Conservation (phyloP, 148 eudicot species). For the Rhododendron henanense region DNA sequence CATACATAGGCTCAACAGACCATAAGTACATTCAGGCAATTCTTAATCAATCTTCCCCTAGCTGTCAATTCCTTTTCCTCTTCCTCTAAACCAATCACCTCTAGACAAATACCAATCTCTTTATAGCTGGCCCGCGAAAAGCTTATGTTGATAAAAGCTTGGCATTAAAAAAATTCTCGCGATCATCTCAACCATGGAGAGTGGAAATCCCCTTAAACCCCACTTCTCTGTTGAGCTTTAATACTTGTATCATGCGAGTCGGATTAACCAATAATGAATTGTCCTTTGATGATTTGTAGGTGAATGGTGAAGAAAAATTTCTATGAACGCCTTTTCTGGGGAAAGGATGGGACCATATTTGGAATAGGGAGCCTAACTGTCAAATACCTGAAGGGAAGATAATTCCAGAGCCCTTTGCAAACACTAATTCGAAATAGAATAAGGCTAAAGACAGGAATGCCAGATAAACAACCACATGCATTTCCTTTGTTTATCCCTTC, state of each 20-base stretch:
- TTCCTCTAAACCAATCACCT: not conserved
- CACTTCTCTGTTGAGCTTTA: not conserved
- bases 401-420: no score
- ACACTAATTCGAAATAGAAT: not conserved
- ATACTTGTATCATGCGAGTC: not conserved
- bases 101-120: not conserved
- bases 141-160: not conserved
- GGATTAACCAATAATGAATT: not conserved
- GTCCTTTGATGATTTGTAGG: not conserved
- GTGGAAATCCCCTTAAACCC: not conserved
- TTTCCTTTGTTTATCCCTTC: constrained; percentile 21
- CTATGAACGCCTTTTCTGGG: not conserved
- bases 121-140: not conserved
- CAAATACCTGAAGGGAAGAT: no score
- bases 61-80: constrained; percentile 1
- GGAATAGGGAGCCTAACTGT: no score
- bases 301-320: not conserved
- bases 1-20: not conserved
- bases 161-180: not conserved
- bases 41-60: not conserved
- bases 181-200: not conserved
- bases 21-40: not conserved
- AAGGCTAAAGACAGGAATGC: constrained; percentile 16
- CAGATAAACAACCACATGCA: constrained; percentile 50
- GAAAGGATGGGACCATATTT: no score